These are phyloP conservation scores for Anastatica hierochuntica DNA, from an alignment of 345 rosid genomes.

Conservation along the genomic window DNA sequence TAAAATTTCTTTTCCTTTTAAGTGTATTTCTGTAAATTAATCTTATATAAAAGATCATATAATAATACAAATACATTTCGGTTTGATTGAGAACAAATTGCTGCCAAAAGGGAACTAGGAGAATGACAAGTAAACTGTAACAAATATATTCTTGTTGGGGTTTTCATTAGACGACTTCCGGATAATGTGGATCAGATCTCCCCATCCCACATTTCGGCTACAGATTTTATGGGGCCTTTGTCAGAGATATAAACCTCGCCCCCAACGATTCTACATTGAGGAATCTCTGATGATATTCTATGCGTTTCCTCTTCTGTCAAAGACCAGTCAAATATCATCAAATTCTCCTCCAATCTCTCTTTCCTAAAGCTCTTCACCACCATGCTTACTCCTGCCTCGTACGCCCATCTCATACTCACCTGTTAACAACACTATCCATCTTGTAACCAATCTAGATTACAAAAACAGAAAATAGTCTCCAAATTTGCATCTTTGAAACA, in stretches of 20 bases:
- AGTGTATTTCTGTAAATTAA: no score
- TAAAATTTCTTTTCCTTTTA: no score
- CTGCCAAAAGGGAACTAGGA: no score
- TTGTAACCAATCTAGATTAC: background rate
- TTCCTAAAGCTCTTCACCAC: slow-evolving; percentile 49
- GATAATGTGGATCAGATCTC: slow-evolving; percentile 26
- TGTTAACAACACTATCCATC: slow-evolving; percentile 7
- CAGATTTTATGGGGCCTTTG: slow-evolving; percentile 24
- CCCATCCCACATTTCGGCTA: slow-evolving; percentile 26
- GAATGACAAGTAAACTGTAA: no score
- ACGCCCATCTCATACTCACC: slow-evolving; percentile 60
- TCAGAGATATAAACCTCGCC: slow-evolving; percentile 15
- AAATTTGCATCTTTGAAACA: background rate
- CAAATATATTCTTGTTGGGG: no score
- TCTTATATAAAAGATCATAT: no score
- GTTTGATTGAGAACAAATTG: no score
- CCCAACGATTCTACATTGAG: slow-evolving; percentile 32
- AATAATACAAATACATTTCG: no score
- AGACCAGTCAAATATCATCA: slow-evolving; percentile 49
- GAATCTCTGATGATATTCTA: slow-evolving; percentile 30
- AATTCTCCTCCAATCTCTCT: slow-evolving; percentile 49
- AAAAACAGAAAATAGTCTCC: background rate
- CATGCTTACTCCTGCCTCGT: slow-evolving; percentile 39
- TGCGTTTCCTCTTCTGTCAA: slow-evolving; percentile 35
- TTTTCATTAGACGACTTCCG: background rate